Percentiles rank a stretch among this genome's conserved stretches.
Conservation (phyloP, 2,329 filamentous ascomycete genomes). For the Coniochaeta sp. region DNA sequence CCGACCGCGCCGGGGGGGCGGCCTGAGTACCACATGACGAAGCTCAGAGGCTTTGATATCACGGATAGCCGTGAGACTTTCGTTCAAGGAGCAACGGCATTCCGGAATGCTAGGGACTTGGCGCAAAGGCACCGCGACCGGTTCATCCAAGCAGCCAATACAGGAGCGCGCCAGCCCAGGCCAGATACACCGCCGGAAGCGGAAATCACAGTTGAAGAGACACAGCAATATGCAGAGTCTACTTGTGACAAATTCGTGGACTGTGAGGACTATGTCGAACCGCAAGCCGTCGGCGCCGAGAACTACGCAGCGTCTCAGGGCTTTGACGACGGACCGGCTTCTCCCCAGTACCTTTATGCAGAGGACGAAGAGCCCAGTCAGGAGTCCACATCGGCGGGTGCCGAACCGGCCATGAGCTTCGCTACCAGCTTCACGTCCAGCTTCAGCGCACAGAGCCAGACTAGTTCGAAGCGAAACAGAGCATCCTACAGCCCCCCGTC, state of each 20-base stretch:
- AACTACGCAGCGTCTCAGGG: conserved; percentile 5
- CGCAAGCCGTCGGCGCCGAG: no score
- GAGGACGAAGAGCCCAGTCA: no score
- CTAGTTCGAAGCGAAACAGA: no score
- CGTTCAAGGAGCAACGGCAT: conserved; percentile 24
- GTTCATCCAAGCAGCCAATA: conserved; percentile 18
- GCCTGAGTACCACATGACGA: conserved; percentile 34
- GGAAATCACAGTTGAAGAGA: neutral
- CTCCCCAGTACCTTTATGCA: conserved; percentile 10
- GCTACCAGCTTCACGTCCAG: no score
- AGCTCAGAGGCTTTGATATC: conserved; percentile 20
- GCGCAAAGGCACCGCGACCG: conserved; percentile 27
- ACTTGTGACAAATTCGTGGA: no score
- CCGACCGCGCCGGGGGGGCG: conserved; percentile 20
- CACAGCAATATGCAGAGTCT: neutral
- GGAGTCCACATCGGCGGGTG: no score
- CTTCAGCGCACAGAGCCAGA: no score
- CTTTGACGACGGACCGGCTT: conserved; percentile 7
- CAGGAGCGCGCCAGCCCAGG: conserved; percentile 8
- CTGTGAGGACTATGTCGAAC: no score
- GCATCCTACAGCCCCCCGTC: no score
- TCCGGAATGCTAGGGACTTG: conserved; percentile 31
- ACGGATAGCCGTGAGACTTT: conserved; percentile 22
- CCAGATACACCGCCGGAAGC: conserved; percentile 3
- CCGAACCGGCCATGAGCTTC: no score